Base-by-base conservation (phyloP, 805 yeast genomes). In the Sugiyamaella lignohabitans region DNA sequence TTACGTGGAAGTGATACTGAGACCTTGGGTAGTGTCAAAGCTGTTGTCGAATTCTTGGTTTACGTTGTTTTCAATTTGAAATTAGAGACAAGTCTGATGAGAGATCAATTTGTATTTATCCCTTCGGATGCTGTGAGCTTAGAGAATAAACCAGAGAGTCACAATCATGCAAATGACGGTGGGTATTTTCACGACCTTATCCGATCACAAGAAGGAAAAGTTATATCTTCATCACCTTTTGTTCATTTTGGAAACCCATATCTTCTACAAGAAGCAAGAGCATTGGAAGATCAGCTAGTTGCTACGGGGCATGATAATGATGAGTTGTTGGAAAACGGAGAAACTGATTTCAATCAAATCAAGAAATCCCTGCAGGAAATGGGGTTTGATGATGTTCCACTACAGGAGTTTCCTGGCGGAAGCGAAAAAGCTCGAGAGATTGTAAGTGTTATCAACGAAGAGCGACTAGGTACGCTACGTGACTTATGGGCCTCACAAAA, bases 151-250 rank as follows among this genome's bases (percentile, higher is more conserved):
- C 42, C 34, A 5, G 20, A 43, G 2, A 27, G 19, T 1, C 30
- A 39, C 23, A 46, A 45, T 10, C 32, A 22, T 8, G n/a, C 21
- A 5, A 43, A 52, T 8, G 55, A 39, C 8, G 48, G 51, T 5
- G 58, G 55, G 11, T 52, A 46, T 14, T 51, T 50, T 24, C 52
- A 54, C 40, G 61, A 50, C 22, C 20, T 49, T 20, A 48, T 52
- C 16, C 46, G 49, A 24, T 32, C 51, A 10, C 62, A 59, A 27
- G 47, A 39, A 16, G 67, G 68, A n/a, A 67, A 87, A 50, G 67
- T 79, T 3, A 65, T 91, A 22, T 86, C 95, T 2, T 75, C 87
- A 0, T 89, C 98, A 1, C 97, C 98, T 0, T 78, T 88, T 44
- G 89, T 89, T 0, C 70, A 74, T 17, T 84, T 85, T 57, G 78